Percentiles rank a stretch among this genome's conserved stretches.
Conservation (phyloP, 2,329 filamentous ascomycete species). For the Ascomycota sp. region DNA sequence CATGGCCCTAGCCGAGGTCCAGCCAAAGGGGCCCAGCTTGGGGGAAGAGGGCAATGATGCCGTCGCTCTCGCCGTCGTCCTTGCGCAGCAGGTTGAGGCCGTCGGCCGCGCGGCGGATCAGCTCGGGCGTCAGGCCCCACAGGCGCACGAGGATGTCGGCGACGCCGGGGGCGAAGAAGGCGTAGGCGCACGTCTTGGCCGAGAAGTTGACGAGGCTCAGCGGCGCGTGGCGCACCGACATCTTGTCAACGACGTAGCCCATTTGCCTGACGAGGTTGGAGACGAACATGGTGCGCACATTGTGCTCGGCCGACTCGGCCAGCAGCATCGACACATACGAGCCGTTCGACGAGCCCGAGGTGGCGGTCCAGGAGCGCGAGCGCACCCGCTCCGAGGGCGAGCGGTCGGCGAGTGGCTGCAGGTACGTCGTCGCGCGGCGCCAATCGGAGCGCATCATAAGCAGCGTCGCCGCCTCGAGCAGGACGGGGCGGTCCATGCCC, state of each 20-base stretch:
- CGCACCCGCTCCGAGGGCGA: conserved; percentile 24
- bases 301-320: conserved; percentile 59
- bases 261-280: conserved; percentile 69
- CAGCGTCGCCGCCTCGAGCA: conserved; percentile 58
- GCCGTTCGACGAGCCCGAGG: conserved; percentile 41
- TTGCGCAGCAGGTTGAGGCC: conserved; percentile 44
- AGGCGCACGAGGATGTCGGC: conserved; percentile 66
- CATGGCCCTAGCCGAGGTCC: conserved; percentile 29
- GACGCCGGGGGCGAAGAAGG: conserved; percentile 76
- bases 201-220: conserved; percentile 61
- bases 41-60: conserved; percentile 51
- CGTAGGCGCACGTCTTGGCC: conserved; percentile 78
- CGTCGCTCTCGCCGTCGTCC: conserved; percentile 35
- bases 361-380: conserved; percentile 24
- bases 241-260: conserved; percentile 70
- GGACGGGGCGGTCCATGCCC: conserved; percentile 61
- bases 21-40: conserved; percentile 33
- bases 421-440: conserved; percentile 50
- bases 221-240: conserved; percentile 54
- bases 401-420: conserved; percentile 40
- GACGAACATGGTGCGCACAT: conserved; percentile 70
- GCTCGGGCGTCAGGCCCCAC: conserved; percentile 51
- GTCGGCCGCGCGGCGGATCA: conserved; percentile 50
- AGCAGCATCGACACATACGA: conserved; percentile 38
- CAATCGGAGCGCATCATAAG: conserved; percentile 84